Conservation (phyloP, 2,329 filamentous ascomycete genomes). For the Huntiella moniliformis region DNA sequence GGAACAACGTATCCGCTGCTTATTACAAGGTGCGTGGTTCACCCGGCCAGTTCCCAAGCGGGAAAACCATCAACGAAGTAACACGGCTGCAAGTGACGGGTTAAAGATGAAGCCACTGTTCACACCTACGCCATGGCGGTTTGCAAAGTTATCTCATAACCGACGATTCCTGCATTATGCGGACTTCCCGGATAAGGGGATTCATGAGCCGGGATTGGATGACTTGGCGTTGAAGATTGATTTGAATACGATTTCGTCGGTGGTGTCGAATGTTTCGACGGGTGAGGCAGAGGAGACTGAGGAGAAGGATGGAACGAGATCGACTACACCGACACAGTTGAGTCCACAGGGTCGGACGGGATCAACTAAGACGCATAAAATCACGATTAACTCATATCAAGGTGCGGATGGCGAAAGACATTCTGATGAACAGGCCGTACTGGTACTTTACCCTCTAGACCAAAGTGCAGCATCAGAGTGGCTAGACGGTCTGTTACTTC, state of each 20-base stretch:
- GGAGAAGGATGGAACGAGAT: conserved; percentile 20
- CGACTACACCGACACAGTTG: conserved; percentile 3
- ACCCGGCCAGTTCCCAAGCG: conserved; percentile 26
- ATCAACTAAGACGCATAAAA: conserved; percentile 48
- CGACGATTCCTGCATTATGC: conserved; percentile 77
- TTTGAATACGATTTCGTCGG: conserved; percentile 70
- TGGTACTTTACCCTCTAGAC: conserved; percentile 66
- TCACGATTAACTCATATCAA: conserved; percentile 68
- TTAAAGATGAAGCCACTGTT: conserved; percentile 21
- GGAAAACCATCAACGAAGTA: conserved; percentile 23
- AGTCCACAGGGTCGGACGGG: background rate
- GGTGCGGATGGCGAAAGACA: conserved; percentile 21
- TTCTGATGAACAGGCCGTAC: conserved; percentile 49
- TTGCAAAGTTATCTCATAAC: conserved; percentile 77
- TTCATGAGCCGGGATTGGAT: conserved; percentile 52
- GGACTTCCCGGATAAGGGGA: conserved; percentile 52
- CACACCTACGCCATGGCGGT: conserved; percentile 51
- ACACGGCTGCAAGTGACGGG: conserved; percentile 21
- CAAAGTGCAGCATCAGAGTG: conserved; percentile 83
- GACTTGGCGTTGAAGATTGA: conserved; percentile 66
- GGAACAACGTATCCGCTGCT: conserved; percentile 80
- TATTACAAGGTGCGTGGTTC: conserved; percentile 86
- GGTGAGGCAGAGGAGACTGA: conserved; percentile 30
- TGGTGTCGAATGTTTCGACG: conserved; percentile 73
- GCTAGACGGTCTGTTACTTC: conserved; percentile 88